A percentile compares a stretch with the other conserved stretches of the same genome.
These are phyloP conservation scores for Fusarium mexicanum DNA, from an alignment of 2,329 filamentous ascomycete genomes.

Conservation along the genomic window DNA sequence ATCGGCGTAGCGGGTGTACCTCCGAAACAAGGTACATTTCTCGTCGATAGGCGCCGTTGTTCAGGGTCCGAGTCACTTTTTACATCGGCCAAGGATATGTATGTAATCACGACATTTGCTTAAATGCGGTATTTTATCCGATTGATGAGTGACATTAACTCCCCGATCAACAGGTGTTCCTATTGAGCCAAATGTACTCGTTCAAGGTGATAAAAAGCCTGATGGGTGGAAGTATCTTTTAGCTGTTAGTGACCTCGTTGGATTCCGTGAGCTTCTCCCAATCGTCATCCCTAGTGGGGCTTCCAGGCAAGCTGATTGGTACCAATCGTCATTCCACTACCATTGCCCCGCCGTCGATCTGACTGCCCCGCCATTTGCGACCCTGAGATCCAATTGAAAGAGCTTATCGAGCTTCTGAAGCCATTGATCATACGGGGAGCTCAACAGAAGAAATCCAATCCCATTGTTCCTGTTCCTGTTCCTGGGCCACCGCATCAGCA, in stretches of 20 bases:
- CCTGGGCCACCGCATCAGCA: conserved; percentile 18
- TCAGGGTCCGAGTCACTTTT: not conserved
- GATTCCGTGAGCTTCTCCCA: conserved; percentile 40
- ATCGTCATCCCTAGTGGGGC: conserved; percentile 43
- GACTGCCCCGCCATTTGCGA: conserved; percentile 41
- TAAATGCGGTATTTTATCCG: conserved; percentile 7
- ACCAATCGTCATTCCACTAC: conserved; percentile 34
- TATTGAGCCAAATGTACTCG: not conserved
- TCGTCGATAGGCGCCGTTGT: not conserved
- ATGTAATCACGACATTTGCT: not conserved
- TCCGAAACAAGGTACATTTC: not conserved
- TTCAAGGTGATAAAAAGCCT: not conserved
- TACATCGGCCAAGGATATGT: not conserved
- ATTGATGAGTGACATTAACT: not conserved
- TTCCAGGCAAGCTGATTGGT: conserved; percentile 34
- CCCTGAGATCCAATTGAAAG: conserved; percentile 34
- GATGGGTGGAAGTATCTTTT: conserved; percentile 22
- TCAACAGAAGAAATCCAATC: conserved; percentile 29
- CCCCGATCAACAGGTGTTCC: conserved; percentile 2
- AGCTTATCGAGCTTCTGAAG: conserved; percentile 35
- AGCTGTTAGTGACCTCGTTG: not conserved
- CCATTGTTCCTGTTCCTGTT: conserved; percentile 11
- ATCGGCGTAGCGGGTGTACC: not conserved
- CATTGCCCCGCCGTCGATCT: conserved; percentile 44
- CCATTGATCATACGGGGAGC: conserved; percentile 35